These are phyloP conservation scores for Serendipita sp. DNA, from an alignment of 1,284 basidiomycete genomes.

Conservation along the genomic window DNA sequence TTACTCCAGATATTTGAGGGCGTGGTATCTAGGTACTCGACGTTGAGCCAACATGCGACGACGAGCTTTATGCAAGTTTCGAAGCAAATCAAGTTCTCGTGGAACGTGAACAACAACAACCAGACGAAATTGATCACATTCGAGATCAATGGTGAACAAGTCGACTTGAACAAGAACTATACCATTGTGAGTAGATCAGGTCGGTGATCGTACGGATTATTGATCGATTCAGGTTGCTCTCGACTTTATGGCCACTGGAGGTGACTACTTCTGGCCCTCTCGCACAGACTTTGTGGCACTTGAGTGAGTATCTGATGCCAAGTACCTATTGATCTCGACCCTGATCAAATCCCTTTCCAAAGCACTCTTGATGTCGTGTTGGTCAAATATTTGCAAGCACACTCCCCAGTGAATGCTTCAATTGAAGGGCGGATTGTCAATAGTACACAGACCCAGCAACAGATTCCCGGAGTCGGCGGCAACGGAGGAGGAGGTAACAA, in stretches of 20 bases:
- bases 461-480: not conserved
- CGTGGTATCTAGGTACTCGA: slow-evolving; percentile 11
- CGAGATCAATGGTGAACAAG: slow-evolving; percentile 18
- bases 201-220: not conserved
- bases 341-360: too few species aligned
- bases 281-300: slow-evolving; percentile 20
- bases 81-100: slow-evolving; percentile 23
- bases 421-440: slow-evolving; percentile 14
- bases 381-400: slow-evolving; percentile 19
- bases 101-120: slow-evolving; percentile 22
- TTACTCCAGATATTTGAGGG: slow-evolving; percentile 21
- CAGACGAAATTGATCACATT: slow-evolving; percentile 25
- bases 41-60: slow-evolving; percentile 20
- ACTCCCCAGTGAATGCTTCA: slow-evolving; percentile 12
- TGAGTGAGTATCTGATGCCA: slow-evolving; percentile 12
- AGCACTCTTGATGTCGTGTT: slow-evolving; percentile 24
- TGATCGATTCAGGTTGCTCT: slow-evolving; percentile 13
- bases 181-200: slow-evolving; percentile 16
- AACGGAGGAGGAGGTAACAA: not conserved
- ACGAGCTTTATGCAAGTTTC: slow-evolving; percentile 29
- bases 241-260: slow-evolving; percentile 28
- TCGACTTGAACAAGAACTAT: slow-evolving; percentile 19
- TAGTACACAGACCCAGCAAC: slow-evolving; percentile 10
- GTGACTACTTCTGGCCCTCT: slow-evolving; percentile 22
- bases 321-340: not conserved